These are phyloP conservation scores for Thalassiosira gravida DNA, from an alignment of 352 stramenopile species.

Conservation along the genomic window DNA sequence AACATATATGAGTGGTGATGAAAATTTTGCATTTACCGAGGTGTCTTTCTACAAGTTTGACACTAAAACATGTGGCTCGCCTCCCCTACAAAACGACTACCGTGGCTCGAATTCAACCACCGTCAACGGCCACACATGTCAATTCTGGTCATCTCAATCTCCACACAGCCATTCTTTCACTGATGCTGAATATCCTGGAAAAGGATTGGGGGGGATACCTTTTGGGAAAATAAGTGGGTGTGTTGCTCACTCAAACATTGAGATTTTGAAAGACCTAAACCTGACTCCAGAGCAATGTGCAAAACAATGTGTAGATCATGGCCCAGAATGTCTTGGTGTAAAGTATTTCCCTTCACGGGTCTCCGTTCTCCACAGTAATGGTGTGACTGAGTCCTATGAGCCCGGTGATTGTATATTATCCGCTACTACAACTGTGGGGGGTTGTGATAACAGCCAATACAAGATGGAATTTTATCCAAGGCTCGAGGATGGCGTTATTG, in stretches of 20 bases:
- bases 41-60: constrained; percentile 30
- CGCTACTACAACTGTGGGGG: not conserved
- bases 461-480: constrained; percentile 1
- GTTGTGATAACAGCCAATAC: not conserved
- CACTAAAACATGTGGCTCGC: constrained; percentile 2
- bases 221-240: not conserved
- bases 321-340: not conserved
- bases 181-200: constrained; percentile 9
- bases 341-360: not conserved
- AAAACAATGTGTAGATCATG: not conserved
- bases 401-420: not conserved
- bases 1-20: constrained; percentile 31
- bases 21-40: constrained; percentile 30
- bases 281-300: constrained; percentile 3
- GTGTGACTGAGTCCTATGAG: not conserved
- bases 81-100: constrained; percentile 18
- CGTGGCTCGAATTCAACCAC: constrained; percentile 27
- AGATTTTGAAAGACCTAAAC: not conserved
- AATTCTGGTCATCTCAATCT: constrained; percentile 22
- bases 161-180: constrained; percentile 20
- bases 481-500: not conserved
- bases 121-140: constrained; percentile 20
- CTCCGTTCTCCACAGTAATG: not conserved
- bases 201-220: constrained; percentile 12
- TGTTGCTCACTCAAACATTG: not conserved